Conservation (phyloP, 495 filamentous ascomycete species). For the Lineolata rhizophorae region DNA sequence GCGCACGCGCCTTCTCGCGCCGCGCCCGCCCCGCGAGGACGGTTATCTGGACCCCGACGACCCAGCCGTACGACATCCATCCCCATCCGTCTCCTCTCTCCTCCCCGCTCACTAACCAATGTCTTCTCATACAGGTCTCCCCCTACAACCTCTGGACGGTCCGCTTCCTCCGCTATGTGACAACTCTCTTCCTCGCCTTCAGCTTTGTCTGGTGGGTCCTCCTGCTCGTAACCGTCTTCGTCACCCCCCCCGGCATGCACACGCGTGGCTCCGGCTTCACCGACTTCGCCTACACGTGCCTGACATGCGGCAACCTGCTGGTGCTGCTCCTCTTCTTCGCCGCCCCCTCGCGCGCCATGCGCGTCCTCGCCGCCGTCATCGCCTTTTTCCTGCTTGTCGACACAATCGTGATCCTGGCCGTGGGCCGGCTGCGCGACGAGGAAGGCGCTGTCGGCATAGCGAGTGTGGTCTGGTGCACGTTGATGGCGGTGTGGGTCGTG, state of each 20-base stretch:
- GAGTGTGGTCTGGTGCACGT: slow-evolving; percentile 53
- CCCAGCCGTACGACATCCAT: slow-evolving; percentile 45
- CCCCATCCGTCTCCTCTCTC: background rate
- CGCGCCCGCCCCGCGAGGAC: slow-evolving; percentile 23
- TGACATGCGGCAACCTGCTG: slow-evolving; percentile 37
- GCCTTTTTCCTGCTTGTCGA: slow-evolving; percentile 56
- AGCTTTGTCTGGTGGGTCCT: slow-evolving; percentile 82
- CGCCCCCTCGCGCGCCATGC: slow-evolving; percentile 54
- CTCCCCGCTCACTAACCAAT: slow-evolving; percentile 3
- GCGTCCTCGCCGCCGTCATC: slow-evolving; percentile 42
- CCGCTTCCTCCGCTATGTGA: slow-evolving; percentile 49
- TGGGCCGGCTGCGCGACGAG: slow-evolving; percentile 49
- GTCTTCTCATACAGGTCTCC: slow-evolving; percentile 69
- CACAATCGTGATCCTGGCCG: slow-evolving; percentile 52
- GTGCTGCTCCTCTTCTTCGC: slow-evolving; percentile 71
- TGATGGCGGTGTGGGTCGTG: slow-evolving; percentile 41
- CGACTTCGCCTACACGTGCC: slow-evolving; percentile 33
- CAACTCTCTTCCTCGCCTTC: slow-evolving; percentile 47
- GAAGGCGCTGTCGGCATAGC: slow-evolving; percentile 81
- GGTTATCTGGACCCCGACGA: slow-evolving; percentile 78
- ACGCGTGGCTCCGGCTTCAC: slow-evolving; percentile 81
- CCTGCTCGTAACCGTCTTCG: slow-evolving; percentile 64
- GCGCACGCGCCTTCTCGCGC: slow-evolving; percentile 46
- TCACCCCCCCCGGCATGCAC: slow-evolving; percentile 68
- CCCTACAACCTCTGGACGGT: slow-evolving; percentile 92